A percentile compares a stretch with the other conserved stretches of the same genome.
phyloP scores from a whole-genome alignment of 805 yeast genomes.

The Vanderwaltozyma verrucispora region DNA sequence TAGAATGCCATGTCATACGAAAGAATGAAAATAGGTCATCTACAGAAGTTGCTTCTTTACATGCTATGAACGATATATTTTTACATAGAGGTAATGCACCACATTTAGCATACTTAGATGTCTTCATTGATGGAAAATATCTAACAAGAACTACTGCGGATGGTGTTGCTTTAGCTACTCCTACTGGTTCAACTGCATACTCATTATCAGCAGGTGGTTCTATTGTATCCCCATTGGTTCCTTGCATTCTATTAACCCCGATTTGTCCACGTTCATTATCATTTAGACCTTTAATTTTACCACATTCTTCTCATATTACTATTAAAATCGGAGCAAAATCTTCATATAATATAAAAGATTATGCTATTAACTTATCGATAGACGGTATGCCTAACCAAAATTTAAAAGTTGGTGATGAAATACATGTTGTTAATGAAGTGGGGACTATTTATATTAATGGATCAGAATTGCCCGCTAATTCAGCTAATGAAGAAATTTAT shows the following conservation, averaged over 20 bases:
- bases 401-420: conserved; percentile 66
- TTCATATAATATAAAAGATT: conserved; percentile 17
- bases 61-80: conserved; percentile 89
- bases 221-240: conserved; percentile 81
- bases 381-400: conserved; percentile 76
- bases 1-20: conserved; percentile 61
- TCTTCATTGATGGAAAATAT: conserved; percentile 74
- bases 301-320: conserved; percentile 64
- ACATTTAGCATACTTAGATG: conserved; percentile 71
- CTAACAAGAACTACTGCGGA: conserved; percentile 88
- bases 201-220: conserved; percentile 87
- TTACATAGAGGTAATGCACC: conserved; percentile 85
- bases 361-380: conserved; percentile 41
- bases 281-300: conserved; percentile 81
- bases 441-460: conserved; percentile 50
- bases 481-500: conserved; percentile 8
- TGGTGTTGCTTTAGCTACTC: conserved; percentile 77
- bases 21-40: conserved; percentile 14
- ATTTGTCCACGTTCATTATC: conserved; percentile 86
- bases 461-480: conserved; percentile 34
- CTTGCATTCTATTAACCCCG: conserved; percentile 75
- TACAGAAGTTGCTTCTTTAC: conserved; percentile 20
- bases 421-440: conserved; percentile 57
- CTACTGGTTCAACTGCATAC: conserved; percentile 94
- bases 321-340: conserved; percentile 46